These are phyloP conservation scores for Fusarium nisikadoi DNA, from an alignment of 2,329 filamentous ascomycete genomes.

Conservation along the genomic window DNA sequence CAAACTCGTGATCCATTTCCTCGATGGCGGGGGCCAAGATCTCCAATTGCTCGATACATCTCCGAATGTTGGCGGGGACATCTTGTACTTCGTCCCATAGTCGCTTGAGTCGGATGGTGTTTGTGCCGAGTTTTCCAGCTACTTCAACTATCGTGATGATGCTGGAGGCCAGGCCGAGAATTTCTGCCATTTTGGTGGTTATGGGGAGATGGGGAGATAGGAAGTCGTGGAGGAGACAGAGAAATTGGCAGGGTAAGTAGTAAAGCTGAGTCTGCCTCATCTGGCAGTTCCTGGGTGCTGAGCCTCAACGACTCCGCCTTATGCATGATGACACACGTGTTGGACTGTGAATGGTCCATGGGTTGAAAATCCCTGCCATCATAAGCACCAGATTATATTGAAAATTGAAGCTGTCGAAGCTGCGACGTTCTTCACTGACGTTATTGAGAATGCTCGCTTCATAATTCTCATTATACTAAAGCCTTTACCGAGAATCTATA, in stretches of 20 bases:
- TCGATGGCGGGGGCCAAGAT: not conserved
- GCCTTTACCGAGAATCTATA: too few relatives aligned
- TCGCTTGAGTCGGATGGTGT: constrained; percentile 9
- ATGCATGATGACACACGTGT: not conserved
- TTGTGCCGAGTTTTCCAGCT: constrained; percentile 24
- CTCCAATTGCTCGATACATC: constrained; percentile 9
- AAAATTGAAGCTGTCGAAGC: not conserved
- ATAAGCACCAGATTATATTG: accelerated
- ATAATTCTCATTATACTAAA: not conserved
- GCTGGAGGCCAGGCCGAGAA: constrained; percentile 18
- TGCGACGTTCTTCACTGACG: too few relatives aligned
- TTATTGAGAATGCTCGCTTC: not conserved
- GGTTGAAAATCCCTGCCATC: not conserved
- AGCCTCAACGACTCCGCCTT: not conserved
- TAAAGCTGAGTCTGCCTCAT: not conserved
- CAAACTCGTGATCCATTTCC: constrained; percentile 15
- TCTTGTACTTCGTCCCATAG: constrained; percentile 34
- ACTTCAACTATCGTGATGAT: constrained; percentile 29
- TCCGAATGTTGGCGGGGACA: not conserved
- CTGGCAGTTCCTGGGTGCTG: not conserved
- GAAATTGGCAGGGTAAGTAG: accelerated
- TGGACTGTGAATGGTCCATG: not conserved
- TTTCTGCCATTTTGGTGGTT: constrained; percentile 21
- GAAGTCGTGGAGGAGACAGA: accelerated
- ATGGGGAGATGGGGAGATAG: accelerated